Evolutionary conservation across 2,329 filamentous ascomycete genomes (phyloP).

Genomic region (Rasamsonia emersonii): DNA sequence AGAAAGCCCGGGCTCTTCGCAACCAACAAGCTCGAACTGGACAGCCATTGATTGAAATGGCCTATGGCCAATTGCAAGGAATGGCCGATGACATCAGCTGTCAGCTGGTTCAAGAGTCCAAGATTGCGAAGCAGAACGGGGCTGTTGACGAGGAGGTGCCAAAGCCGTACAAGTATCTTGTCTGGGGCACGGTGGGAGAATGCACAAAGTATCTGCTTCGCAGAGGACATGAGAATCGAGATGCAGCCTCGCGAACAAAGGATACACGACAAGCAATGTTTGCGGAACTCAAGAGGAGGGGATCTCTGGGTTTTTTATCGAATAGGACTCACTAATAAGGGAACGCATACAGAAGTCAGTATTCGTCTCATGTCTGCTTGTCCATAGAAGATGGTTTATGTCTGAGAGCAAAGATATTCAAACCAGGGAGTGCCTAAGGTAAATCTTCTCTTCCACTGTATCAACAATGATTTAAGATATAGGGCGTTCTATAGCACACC

Average conservation of each 20-base stretch:
- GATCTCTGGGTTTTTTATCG: slow-evolving; percentile 2
- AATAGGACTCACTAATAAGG: no score
- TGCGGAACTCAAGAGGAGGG: slow-evolving; percentile 38
- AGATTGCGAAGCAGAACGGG: slow-evolving; percentile 24
- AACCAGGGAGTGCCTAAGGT: no score
- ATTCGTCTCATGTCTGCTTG: no score
- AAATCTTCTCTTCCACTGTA: no score
- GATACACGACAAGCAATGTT: slow-evolving; percentile 46
- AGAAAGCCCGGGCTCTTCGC: slow-evolving; percentile 41
- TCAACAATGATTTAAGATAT: no score
- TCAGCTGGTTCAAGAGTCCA: slow-evolving; percentile 38
- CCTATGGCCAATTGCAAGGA: slow-evolving; percentile 49
- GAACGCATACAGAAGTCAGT: no score
- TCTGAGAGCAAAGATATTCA: no score
- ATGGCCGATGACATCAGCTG: slow-evolving; percentile 54
- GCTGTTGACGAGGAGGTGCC: slow-evolving; percentile 27
- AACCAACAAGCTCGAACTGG: slow-evolving; percentile 33
- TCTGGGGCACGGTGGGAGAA: slow-evolving; percentile 54
- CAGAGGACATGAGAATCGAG: slow-evolving; percentile 49
- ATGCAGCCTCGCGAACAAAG: slow-evolving; percentile 44
- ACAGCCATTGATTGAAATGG: slow-evolving; percentile 37
- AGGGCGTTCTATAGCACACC: no score
- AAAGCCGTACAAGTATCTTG: slow-evolving; percentile 45
- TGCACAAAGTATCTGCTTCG: slow-evolving; percentile 67
- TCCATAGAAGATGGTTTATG: no score